These are phyloP conservation scores for Fusarium sp. DNA, from an alignment of 2,329 filamentous ascomycete genomes.

Conservation along the genomic window DNA sequence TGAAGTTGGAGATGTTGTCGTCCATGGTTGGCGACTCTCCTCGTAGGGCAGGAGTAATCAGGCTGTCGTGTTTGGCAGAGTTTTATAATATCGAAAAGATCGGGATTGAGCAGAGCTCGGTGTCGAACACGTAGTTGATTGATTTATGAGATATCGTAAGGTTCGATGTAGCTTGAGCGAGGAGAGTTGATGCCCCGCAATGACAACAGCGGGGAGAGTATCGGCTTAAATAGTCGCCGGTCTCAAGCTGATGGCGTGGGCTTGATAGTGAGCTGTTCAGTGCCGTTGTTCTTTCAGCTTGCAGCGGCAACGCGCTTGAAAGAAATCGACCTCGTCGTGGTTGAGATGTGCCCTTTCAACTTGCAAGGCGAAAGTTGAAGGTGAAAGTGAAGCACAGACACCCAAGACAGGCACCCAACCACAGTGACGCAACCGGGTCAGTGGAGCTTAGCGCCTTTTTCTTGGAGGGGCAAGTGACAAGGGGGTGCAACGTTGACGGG, in stretches of 20 bases:
- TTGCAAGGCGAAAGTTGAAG: slow-evolving; percentile 24
- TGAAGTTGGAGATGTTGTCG: slow-evolving; percentile 79
- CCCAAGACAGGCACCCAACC: slow-evolving; percentile 44
- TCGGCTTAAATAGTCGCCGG: neutral
- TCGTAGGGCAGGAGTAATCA: neutral
- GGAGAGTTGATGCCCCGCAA: slow-evolving; percentile 33
- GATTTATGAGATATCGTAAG: slow-evolving; percentile 13
- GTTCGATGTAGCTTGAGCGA: slow-evolving; percentile 31
- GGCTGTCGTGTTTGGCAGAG: neutral
- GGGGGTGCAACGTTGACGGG: neutral
- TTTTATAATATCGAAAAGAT: neutral
- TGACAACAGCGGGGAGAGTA: slow-evolving; percentile 20
- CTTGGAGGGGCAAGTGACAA: slow-evolving; percentile 26
- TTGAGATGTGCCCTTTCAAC: neutral
- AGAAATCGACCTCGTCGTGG: neutral
- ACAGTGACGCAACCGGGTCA: slow-evolving; percentile 46
- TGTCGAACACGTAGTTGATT: neutral
- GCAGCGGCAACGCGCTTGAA: neutral
- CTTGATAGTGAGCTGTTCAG: neutral
- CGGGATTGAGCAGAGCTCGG: neutral
- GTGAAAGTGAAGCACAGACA: slow-evolving; percentile 38
- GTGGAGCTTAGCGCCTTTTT: slow-evolving; percentile 19
- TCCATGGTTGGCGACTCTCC: slow-evolving; percentile 62
- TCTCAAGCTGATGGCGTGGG: neutral
- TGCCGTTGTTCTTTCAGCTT: neutral